phyloP scores from a whole-genome alignment of 805 yeast species.

The Metschnikowia anglica region DNA sequence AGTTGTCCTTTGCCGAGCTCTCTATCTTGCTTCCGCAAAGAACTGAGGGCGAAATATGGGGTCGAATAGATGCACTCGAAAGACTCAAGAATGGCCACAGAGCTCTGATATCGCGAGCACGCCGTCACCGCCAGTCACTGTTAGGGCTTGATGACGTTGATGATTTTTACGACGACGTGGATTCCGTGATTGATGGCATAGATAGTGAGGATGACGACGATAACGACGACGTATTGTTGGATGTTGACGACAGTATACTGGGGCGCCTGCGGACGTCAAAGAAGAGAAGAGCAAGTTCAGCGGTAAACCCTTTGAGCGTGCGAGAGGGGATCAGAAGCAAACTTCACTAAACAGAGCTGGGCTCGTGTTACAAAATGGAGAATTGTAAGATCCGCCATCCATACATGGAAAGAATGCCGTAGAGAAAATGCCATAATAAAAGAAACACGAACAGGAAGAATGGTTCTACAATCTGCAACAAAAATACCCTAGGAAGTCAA shows the following conservation, averaged over 20 bases:
- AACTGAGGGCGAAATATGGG: constrained; percentile 71
- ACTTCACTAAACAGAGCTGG: constrained; percentile 13
- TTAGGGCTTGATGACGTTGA: constrained; percentile 45
- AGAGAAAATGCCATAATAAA: background rate
- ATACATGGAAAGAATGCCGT: background rate
- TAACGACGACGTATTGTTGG: constrained; percentile 29
- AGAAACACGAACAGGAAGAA: too few species aligned
- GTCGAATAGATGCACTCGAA: constrained; percentile 48
- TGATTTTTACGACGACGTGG: constrained; percentile 43
- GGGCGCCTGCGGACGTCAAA: constrained; percentile 18
- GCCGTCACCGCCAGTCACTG: constrained; percentile 38
- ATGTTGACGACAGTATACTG: constrained; percentile 35
- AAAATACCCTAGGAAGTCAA: too few species aligned
- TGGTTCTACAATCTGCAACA: too few species aligned
- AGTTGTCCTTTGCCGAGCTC: constrained; percentile 69
- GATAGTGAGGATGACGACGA: constrained; percentile 36
- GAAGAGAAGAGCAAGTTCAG: constrained; percentile 43
- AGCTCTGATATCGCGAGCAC: constrained; percentile 20
- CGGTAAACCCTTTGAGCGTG: constrained; percentile 38
- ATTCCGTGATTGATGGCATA: constrained; percentile 39
- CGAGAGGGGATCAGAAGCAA: constrained; percentile 20
- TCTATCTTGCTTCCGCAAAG: constrained; percentile 69
- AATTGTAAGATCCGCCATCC: background rate
- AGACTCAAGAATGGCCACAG: constrained; percentile 24
- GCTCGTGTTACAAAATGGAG: constrained; percentile 1